These are phyloP conservation scores for Apophysomyces ossiformis DNA, from an alignment of 371 early-diverging fungal genomes.

Conservation along the genomic window DNA sequence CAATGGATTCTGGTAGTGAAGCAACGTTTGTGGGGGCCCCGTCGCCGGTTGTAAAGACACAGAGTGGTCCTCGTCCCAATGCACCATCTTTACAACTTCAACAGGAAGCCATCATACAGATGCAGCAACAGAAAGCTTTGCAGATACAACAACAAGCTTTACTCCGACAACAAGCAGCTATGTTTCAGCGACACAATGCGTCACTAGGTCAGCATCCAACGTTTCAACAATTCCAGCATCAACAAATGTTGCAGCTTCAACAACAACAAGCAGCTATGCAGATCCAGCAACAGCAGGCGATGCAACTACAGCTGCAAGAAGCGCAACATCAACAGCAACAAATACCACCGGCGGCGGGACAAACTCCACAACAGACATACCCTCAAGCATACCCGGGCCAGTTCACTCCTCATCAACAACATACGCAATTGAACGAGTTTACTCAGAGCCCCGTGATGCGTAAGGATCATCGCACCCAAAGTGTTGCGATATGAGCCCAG, in stretches of 20 bases:
- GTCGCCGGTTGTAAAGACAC: conserved; percentile 24
- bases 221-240: conserved; percentile 8
- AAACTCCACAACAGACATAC: conserved; percentile 8
- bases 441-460: conserved; percentile 6
- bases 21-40: conserved; percentile 11
- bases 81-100: conserved; percentile 14
- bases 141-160: conserved; percentile 17
- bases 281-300: conserved; percentile 14
- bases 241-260: conserved; percentile 1
- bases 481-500: not conserved
- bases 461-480: not conserved
- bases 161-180: conserved; percentile 8
- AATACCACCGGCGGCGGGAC: conserved; percentile 12
- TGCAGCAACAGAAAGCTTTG: conserved; percentile 23
- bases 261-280: conserved; percentile 7
- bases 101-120: conserved; percentile 11
- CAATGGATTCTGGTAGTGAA: conserved; percentile 11
- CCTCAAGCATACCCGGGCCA: conserved; percentile 11
- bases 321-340: conserved; percentile 2
- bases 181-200: not conserved
- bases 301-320: conserved; percentile 14
- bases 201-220: conserved; percentile 6
- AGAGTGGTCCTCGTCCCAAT: conserved; percentile 7
- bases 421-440: not conserved
- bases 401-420: conserved; percentile 9